Conservation (phyloP, 306 rosid genomes). For the Glycine tomentella region DNA sequence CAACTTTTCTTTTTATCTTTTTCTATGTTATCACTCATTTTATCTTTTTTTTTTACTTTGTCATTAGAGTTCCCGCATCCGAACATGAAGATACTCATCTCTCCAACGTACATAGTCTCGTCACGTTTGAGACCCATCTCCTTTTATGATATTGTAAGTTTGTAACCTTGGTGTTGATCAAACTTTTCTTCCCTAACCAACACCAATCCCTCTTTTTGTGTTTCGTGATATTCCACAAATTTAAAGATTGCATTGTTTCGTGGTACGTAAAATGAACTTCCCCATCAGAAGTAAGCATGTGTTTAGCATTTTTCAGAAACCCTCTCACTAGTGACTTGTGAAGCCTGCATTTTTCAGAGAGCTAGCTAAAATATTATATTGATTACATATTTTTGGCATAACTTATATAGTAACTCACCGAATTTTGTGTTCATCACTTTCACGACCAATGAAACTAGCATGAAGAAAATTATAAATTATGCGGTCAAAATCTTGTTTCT, state of each 20-base stretch:
- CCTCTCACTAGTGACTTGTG: not conserved
- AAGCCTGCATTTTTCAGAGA: too few relatives aligned
- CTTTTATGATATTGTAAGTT: too few relatives aligned
- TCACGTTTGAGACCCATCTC: too few relatives aligned
- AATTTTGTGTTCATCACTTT: not conserved
- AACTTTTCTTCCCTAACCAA: slow-evolving; percentile 24
- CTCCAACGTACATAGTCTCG: too few relatives aligned
- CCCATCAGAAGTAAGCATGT: slow-evolving; percentile 29
- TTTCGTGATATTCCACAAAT: slow-evolving; percentile 47
- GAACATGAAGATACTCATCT: too few relatives aligned
- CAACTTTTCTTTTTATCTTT: too few relatives aligned
- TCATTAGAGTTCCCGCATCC: too few relatives aligned
- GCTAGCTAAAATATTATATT: too few relatives aligned
- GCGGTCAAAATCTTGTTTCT: slow-evolving; percentile 24
- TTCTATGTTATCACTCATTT: too few relatives aligned
- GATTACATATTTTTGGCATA: not conserved
- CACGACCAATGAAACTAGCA: slow-evolving; percentile 30
- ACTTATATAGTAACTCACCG: slow-evolving; percentile 4
- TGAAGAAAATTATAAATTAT: slow-evolving; percentile 60
- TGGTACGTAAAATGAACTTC: slow-evolving; percentile 56
- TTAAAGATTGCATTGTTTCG: slow-evolving; percentile 49
- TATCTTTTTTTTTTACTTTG: too few relatives aligned
- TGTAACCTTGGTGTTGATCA: too few relatives aligned
- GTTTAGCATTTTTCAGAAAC: not conserved
- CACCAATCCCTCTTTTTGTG: not conserved